Conservation (phyloP, 2,329 filamentous ascomycete genomes). For the Macroventuria anomochaeta region DNA sequence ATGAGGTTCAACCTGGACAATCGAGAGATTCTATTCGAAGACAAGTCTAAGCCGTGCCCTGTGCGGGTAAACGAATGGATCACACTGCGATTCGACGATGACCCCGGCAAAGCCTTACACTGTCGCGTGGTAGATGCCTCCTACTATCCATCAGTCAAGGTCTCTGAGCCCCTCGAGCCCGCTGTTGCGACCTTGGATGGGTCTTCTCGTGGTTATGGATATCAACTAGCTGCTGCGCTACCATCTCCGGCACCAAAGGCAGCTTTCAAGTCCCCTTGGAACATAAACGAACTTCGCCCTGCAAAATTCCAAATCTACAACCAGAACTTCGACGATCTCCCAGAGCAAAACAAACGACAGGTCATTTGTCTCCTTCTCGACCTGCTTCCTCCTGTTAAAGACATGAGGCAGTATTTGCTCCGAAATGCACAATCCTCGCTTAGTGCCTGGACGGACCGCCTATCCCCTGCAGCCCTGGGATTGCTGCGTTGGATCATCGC, state of each 20-base stretch:
- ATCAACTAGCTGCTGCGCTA: background rate
- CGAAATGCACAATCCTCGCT: slow-evolving; percentile 49
- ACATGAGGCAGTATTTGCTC: slow-evolving; percentile 62
- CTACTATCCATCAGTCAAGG: slow-evolving; percentile 52
- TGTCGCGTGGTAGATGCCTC: slow-evolving; percentile 58
- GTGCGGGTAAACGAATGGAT: slow-evolving; percentile 63
- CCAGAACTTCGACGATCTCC: slow-evolving; percentile 64
- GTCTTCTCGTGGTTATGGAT: background rate
- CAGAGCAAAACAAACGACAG: slow-evolving; percentile 54
- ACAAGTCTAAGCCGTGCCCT: slow-evolving; percentile 34
- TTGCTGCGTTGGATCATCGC: slow-evolving; percentile 87
- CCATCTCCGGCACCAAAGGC: background rate
- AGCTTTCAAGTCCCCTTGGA: background rate
- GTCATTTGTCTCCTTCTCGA: slow-evolving; percentile 62
- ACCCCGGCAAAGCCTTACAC: slow-evolving; percentile 48
- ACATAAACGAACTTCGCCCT: slow-evolving; percentile 34
- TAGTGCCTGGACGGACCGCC: slow-evolving; percentile 61
- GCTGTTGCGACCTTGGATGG: background rate
- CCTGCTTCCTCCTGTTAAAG: slow-evolving; percentile 65
- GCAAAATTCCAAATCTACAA: slow-evolving; percentile 57
- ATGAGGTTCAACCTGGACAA: slow-evolving; percentile 45
- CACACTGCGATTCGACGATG: slow-evolving; percentile 38
- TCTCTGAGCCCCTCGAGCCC: slow-evolving; percentile 35
- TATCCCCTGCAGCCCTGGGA: slow-evolving; percentile 70
- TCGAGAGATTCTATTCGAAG: slow-evolving; percentile 53